Evolutionary conservation across 257 asterid species (phyloP).

Genomic region (Voacanga thouarsii): DNA sequence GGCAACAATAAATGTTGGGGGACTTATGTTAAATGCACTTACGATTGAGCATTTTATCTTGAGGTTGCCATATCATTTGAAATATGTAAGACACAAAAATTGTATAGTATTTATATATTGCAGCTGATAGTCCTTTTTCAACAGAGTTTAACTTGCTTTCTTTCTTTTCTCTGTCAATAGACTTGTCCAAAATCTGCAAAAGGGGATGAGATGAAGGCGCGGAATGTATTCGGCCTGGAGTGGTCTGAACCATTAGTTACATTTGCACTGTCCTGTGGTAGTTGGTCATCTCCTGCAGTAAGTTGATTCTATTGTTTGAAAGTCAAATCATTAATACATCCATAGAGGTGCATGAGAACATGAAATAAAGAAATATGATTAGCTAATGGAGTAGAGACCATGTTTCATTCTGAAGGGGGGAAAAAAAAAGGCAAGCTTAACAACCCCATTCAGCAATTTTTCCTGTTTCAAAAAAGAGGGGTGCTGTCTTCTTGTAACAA

Average conservation of each 20-base stretch:
- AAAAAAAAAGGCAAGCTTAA: neutral
- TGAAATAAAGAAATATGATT: neutral
- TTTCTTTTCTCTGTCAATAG: slow-evolving; percentile 26
- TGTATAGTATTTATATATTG: neutral
- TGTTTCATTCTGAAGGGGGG: neutral
- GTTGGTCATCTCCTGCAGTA: slow-evolving; percentile 96
- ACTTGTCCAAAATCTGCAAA: slow-evolving; percentile 55
- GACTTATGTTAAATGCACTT: slow-evolving; percentile 59
- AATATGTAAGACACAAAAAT: slow-evolving; percentile 43
- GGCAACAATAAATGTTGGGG: slow-evolving; percentile 73
- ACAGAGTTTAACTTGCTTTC: slow-evolving; percentile 7
- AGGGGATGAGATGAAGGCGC: slow-evolving; percentile 49
- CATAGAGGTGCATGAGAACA: neutral
- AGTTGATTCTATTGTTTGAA: slow-evolving; percentile 22
- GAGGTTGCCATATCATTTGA: slow-evolving; percentile 73
- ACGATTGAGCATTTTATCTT: slow-evolving; percentile 76
- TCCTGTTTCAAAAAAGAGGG: neutral
- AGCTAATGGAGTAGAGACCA: neutral
- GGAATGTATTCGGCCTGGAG: slow-evolving; percentile 57
- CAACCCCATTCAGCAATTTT: neutral
- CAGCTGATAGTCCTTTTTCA: neutral
- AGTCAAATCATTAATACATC: neutral
- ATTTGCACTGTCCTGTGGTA: slow-evolving; percentile 85
- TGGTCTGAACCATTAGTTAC: slow-evolving; percentile 92
- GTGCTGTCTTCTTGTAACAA: too few species aligned